phyloP scores from a whole-genome alignment of 2,329 filamentous ascomycete species.

The Orbilia javanica region DNA sequence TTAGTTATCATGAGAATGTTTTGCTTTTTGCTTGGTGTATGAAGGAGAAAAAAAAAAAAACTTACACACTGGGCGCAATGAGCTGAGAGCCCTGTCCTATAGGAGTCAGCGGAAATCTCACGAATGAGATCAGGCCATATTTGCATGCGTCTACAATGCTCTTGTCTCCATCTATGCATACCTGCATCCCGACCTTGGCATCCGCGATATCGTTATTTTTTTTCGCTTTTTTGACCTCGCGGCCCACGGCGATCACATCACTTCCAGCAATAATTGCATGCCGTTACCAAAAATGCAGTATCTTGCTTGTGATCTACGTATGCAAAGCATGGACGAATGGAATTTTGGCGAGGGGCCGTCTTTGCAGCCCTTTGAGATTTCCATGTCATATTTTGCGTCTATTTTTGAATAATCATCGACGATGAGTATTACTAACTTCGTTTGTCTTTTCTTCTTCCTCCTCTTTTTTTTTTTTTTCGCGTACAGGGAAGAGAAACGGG shows the following conservation, averaged over 20 bases:
- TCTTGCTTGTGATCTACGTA: slow-evolving; percentile 19
- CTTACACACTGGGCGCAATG: background rate
- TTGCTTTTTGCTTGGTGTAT: slow-evolving; percentile 15
- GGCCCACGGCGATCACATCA: slow-evolving; percentile 21
- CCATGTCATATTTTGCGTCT: background rate
- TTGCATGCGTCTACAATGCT: slow-evolving; percentile 4
- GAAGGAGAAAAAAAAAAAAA: background rate
- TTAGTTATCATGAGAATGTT: background rate
- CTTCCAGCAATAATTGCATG: slow-evolving; percentile 9
- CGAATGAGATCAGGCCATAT: slow-evolving; percentile 35
- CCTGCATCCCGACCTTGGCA: slow-evolving; percentile 19
- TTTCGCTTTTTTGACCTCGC: slow-evolving; percentile 1
- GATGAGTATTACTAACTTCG: background rate
- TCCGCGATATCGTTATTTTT: slow-evolving; percentile 9
- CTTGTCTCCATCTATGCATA: background rate
- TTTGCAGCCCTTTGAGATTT: background rate
- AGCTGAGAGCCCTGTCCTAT: background rate
- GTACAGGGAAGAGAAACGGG: background rate
- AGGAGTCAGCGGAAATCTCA: slow-evolving; percentile 1
- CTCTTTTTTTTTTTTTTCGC: too few relatives aligned
- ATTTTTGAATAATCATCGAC: background rate
- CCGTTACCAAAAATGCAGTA: slow-evolving; percentile 18
- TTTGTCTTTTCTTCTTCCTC: too few relatives aligned
- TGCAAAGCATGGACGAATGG: slow-evolving; percentile 4
- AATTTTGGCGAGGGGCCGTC: background rate